Evolutionary conservation across 257 asterid species (phyloP).

Genomic region (Scutellaria galericulata): DNA sequence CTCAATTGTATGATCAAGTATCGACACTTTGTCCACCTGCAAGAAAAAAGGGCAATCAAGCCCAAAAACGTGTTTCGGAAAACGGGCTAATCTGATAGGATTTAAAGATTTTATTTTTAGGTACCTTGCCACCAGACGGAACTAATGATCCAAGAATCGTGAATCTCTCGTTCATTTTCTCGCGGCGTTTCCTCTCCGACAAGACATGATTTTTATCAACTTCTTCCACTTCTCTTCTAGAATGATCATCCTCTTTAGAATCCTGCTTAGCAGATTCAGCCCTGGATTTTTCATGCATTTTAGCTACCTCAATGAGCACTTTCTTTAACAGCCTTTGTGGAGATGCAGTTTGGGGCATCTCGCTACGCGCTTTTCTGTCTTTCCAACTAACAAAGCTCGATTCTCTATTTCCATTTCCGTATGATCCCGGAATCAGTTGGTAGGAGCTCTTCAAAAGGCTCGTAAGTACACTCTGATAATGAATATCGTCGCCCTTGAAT

Average conservation of each 20-base stretch:
- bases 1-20: constrained; percentile 84
- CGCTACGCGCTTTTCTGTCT: constrained; percentile 30
- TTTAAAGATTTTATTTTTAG: not conserved
- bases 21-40: constrained; percentile 85
- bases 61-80: not conserved
- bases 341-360: constrained; percentile 33
- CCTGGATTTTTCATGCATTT: constrained; percentile 51
- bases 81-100: constrained; percentile 8
- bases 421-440: constrained; percentile 70
- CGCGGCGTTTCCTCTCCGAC: constrained; percentile 80
- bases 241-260: constrained; percentile 44
- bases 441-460: constrained; percentile 73
- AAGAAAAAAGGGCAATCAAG: constrained; percentile 19
- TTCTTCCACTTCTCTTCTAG: constrained; percentile 53
- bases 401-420: constrained; percentile 50
- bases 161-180: constrained; percentile 75
- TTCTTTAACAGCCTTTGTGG: constrained; percentile 74
- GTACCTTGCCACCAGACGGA: constrained; percentile 89
- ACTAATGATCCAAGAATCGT: constrained; percentile 70
- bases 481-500: constrained; percentile 52
- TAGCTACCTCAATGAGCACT: constrained; percentile 65
- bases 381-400: constrained; percentile 80
- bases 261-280: constrained; percentile 43
- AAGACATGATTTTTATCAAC: constrained; percentile 60
- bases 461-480: constrained; percentile 75